Conservation (phyloP, 2,329 filamentous ascomycete genomes). For the Emmonsia crescens region DNA sequence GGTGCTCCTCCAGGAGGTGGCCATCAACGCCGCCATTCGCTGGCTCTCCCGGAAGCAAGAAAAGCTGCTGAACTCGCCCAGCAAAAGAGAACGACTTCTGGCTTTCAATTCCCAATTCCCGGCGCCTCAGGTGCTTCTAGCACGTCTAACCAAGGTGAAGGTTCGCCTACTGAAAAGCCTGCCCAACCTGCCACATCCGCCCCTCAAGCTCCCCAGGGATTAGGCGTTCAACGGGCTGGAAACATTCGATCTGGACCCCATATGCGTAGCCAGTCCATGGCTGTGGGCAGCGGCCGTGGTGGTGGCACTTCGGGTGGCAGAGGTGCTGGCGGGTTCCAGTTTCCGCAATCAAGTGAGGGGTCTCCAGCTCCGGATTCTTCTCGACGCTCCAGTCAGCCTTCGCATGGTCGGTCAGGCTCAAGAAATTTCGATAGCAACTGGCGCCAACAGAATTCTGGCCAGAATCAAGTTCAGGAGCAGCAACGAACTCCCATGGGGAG, state of each 20-base stretch:
- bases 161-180: conserved; percentile 42
- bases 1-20: conserved; percentile 59
- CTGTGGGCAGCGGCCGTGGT: conserved; percentile 50
- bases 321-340: conserved; percentile 63
- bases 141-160: conserved; percentile 39
- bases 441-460: conserved; percentile 63
- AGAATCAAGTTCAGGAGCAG: conserved; percentile 37
- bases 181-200: conserved; percentile 13
- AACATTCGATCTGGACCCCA: conserved; percentile 78
- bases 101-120: conserved; percentile 86
- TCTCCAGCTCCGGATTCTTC: conserved; percentile 34
- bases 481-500: conserved; percentile 49
- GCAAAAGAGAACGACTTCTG: conserved; percentile 87
- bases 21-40: conserved; percentile 86
- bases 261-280: conserved; percentile 40
- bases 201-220: conserved; percentile 49
- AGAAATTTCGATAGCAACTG: conserved; percentile 98
- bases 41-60: conserved; percentile 90
- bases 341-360: conserved; percentile 48
- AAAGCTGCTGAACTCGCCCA: conserved; percentile 95
- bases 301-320: conserved; percentile 53
- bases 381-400: conserved; percentile 33
- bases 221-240: conserved; percentile 56
- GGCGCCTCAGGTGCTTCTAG: conserved; percentile 47
- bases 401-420: conserved; percentile 72